Percentiles rank a stretch among this genome's conserved stretches.
These are phyloP conservation scores for Psilocybe cubensis DNA, from an alignment of 768 basidiomycete genomes.

Conservation along the genomic window DNA sequence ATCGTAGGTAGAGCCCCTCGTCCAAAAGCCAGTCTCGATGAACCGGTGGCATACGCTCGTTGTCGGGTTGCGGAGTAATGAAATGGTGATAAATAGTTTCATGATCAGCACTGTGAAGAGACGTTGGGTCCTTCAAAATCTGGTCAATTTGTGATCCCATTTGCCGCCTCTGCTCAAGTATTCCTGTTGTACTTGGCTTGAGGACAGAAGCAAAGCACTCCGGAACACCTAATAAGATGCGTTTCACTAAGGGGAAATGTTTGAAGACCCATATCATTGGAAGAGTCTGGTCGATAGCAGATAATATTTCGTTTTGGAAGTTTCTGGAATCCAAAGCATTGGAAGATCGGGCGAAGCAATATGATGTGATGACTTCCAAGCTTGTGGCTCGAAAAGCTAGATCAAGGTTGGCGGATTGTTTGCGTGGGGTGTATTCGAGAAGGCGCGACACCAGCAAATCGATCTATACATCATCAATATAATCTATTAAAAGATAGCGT, in stretches of 20 bases:
- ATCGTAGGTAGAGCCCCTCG: conserved; percentile 38
- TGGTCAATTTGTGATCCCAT: conserved; percentile 39
- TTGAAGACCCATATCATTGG: conserved; percentile 42
- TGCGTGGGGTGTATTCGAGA: conserved; percentile 22
- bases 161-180: conserved; percentile 34
- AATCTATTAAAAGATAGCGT: not conserved
- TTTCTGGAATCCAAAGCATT: conserved; percentile 30
- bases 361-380: conserved; percentile 43
- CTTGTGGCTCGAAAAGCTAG: conserved; percentile 42
- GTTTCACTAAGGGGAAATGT: conserved; percentile 36
- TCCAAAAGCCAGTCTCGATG: conserved; percentile 38
- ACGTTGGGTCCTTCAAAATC: conserved; percentile 34
- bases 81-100: conserved; percentile 43
- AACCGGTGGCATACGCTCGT: conserved; percentile 32
- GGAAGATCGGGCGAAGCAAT: conserved; percentile 39
- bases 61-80: conserved; percentile 33
- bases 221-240: conserved; percentile 33
- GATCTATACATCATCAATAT: conserved; percentile 23
- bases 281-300: conserved; percentile 37
- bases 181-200: conserved; percentile 38
- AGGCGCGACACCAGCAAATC: conserved; percentile 34
- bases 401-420: conserved; percentile 35
- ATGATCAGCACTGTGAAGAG: conserved; percentile 32
- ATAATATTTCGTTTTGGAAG: conserved; percentile 37
- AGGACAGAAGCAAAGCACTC: conserved; percentile 35